Evolutionary conservation across 2,329 filamentous ascomycete species (phyloP).

Genomic region (Cladosporium halotolerans): DNA sequence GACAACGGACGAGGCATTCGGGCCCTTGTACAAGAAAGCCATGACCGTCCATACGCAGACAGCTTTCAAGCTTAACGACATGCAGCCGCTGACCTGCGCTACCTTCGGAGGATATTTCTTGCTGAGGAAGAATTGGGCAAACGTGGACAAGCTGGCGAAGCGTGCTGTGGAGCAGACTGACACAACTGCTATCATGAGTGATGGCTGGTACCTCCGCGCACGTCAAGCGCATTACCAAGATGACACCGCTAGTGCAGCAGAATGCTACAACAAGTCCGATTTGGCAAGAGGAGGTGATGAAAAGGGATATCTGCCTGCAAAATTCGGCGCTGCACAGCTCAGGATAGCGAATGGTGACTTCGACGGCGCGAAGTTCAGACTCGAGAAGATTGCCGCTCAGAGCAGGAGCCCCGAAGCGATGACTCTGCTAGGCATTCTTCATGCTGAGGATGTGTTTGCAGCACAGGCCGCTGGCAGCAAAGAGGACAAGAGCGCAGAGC

Average conservation of each 20-base stretch:
- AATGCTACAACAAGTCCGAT: conserved; percentile 86
- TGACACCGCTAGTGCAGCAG: conserved; percentile 66
- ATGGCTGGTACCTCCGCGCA: conserved; percentile 93
- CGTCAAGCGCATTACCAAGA: conserved; percentile 83
- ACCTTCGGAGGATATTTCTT: conserved; percentile 89
- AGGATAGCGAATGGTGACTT: conserved; percentile 77
- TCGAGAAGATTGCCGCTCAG: conserved; percentile 91
- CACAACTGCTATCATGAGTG: conserved; percentile 91
- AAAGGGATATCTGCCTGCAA: conserved; percentile 83
- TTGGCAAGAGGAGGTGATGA: conserved; percentile 88
- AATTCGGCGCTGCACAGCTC: conserved; percentile 88
- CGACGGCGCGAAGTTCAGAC: conserved; percentile 82
- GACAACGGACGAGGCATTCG: conserved; percentile 78
- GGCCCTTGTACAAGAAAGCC: conserved; percentile 78
- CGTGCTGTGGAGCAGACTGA: conserved; percentile 95
- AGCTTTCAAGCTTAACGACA: conserved; percentile 88
- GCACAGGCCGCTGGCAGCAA: conserved; percentile 64
- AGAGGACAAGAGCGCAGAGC: conserved; percentile 80
- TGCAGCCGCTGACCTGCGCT: conserved; percentile 80
- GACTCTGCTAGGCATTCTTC: conserved; percentile 82
- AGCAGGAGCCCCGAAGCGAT: conserved; percentile 81
- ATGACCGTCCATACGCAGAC: conserved; percentile 94
- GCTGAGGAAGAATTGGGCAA: conserved; percentile 69
- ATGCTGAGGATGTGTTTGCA: conserved; percentile 88
- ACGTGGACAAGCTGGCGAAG: conserved; percentile 79